Percentiles rank a stretch among this genome's conserved stretches.
Conservation (phyloP, 2,329 filamentous ascomycete species). For the Immersiporthe knoxdaviesiana region DNA sequence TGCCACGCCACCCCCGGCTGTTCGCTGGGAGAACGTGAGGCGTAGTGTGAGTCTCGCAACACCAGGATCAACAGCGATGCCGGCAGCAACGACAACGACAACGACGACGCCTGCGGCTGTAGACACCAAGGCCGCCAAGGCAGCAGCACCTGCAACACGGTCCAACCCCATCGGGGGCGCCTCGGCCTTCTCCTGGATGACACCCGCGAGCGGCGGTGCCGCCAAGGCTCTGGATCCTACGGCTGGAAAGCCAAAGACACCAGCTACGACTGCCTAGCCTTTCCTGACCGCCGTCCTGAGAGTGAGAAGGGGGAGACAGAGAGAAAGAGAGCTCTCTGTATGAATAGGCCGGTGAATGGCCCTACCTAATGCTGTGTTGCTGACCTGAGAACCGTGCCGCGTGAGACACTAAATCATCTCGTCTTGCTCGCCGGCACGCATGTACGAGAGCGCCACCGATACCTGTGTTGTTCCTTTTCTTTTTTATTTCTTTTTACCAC, state of each 20-base stretch:
- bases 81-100: slow-evolving; percentile 29
- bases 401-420: background rate
- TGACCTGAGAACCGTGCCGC: background rate
- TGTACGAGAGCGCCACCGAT: background rate
- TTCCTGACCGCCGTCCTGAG: background rate
- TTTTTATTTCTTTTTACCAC: background rate
- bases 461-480: too few relatives aligned
- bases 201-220: slow-evolving; percentile 42
- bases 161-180: slow-evolving; percentile 88
- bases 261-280: slow-evolving; percentile 35
- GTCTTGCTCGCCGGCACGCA: slow-evolving; percentile 9
- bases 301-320: background rate
- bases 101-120: slow-evolving; percentile 30
- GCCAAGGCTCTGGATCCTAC: slow-evolving; percentile 21
- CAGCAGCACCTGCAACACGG: slow-evolving; percentile 36
- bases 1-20: slow-evolving; percentile 32
- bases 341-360: background rate
- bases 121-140: slow-evolving; percentile 41
- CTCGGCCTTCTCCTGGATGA: slow-evolving; percentile 93
- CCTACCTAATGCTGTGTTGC: background rate
- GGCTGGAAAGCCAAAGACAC: slow-evolving; percentile 46
- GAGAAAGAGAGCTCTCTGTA: background rate
- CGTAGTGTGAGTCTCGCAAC: slow-evolving; percentile 44
- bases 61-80: slow-evolving; percentile 36
- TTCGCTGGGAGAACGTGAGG: slow-evolving; percentile 58